These are phyloP conservation scores for Spinellus fusiger DNA, from an alignment of 192 early-diverging fungal genomes.

Conservation along the genomic window DNA sequence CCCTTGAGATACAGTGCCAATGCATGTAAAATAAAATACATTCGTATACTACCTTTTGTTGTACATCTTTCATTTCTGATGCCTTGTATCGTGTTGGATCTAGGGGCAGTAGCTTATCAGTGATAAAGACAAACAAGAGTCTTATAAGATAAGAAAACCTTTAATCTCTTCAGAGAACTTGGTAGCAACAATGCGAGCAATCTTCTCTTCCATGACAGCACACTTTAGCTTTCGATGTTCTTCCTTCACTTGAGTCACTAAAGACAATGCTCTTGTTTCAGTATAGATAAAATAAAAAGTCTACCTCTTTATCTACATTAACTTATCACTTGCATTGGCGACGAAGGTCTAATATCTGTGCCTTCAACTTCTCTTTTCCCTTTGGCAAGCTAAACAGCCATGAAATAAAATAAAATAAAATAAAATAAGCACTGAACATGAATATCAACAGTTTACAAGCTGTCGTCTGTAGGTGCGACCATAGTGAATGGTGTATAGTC, in stretches of 20 bases:
- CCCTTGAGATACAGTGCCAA: too few relatives aligned
- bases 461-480: not conserved
- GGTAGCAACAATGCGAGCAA: not conserved
- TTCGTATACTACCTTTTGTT: constrained; percentile 10
- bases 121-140: not conserved
- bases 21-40: too few relatives aligned
- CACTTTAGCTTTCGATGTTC: not conserved
- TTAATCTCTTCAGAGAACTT: constrained; percentile 10
- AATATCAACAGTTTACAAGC: not conserved
- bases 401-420: not conserved
- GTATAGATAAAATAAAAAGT: too few relatives aligned
- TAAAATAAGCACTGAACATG: not conserved
- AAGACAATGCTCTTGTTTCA: too few relatives aligned
- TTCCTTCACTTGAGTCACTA: not conserved
- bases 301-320: too few relatives aligned
- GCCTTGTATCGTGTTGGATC: constrained; percentile 9
- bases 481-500: not conserved
- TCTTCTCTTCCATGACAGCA: constrained; percentile 11
- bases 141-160: not conserved
- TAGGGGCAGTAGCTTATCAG: not conserved
- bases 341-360: not conserved
- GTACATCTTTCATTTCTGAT: constrained; percentile 6
- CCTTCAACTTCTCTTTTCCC: not conserved
- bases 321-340: not conserved
- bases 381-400: not conserved